phyloP scores from a whole-genome alignment of 345 rosid genomes.

The Toxicodendron radicans region DNA sequence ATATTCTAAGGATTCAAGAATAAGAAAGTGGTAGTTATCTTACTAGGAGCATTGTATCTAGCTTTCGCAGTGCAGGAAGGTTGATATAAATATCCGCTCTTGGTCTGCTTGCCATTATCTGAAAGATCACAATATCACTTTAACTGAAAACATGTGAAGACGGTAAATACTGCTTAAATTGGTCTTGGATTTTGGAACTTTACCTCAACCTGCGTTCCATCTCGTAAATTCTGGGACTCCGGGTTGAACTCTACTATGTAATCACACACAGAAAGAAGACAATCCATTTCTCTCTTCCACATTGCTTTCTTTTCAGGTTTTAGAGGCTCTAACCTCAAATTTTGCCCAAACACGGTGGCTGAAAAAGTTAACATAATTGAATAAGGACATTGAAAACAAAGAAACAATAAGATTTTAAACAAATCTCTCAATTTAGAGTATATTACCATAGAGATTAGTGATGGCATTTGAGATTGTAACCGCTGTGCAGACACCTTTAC shows the following conservation, averaged over 20 bases:
- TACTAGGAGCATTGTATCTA: slow-evolving; percentile 83
- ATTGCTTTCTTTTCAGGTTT: slow-evolving; percentile 70
- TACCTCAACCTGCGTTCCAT: slow-evolving; percentile 74
- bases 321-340: slow-evolving; percentile 76
- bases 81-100: slow-evolving; percentile 79
- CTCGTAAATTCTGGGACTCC: slow-evolving; percentile 51
- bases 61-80: slow-evolving; percentile 84
- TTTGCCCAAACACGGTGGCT: slow-evolving; percentile 96
- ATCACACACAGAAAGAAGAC: slow-evolving; percentile 83
- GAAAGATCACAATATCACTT: slow-evolving; percentile 13
- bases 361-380: slow-evolving; percentile 17
- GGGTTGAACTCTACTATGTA: slow-evolving; percentile 74
- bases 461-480: slow-evolving; percentile 87
- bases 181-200: slow-evolving; percentile 5
- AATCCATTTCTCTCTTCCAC: slow-evolving; percentile 95
- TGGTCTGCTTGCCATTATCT: slow-evolving; percentile 76
- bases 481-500: slow-evolving; percentile 93
- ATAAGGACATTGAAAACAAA: background rate
- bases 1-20: background rate
- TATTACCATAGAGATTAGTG: slow-evolving; percentile 88
- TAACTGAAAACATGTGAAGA: slow-evolving; percentile 1
- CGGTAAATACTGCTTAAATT: background rate
- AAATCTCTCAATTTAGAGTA: background rate
- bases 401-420: background rate
- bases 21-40: slow-evolving; percentile 23